Evolutionary conservation across 2,329 filamentous ascomycete species (phyloP).

Genomic region (Penicillium frequentans): DNA sequence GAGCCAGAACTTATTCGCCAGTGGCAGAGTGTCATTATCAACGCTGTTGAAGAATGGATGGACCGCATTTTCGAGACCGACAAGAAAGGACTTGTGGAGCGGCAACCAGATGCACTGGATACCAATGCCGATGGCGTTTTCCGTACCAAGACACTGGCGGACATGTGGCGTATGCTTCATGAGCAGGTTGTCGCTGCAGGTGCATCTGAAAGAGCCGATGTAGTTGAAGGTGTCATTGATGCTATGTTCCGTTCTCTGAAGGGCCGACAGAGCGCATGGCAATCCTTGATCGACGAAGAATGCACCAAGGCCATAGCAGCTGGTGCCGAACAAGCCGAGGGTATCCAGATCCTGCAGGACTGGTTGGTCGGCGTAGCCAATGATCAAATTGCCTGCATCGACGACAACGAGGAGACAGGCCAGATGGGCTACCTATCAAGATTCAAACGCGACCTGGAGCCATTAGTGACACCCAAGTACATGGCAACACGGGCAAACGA

Average conservation of each 20-base stretch:
- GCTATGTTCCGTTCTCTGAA: conserved; percentile 91
- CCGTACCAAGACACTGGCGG: conserved; percentile 85
- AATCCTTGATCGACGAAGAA: conserved; percentile 85
- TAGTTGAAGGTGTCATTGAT: conserved; percentile 92
- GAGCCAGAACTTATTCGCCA: conserved; percentile 88
- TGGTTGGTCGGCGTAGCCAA: conserved; percentile 97
- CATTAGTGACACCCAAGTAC: conserved; percentile 77
- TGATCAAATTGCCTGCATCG: conserved; percentile 97
- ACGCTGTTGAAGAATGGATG: conserved; percentile 96
- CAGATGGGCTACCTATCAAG: conserved; percentile 79
- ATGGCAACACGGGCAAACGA: conserved; percentile 67
- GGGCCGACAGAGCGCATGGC: conserved; percentile 79
- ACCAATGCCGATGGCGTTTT: conserved; percentile 87
- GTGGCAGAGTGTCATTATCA: conserved; percentile 93
- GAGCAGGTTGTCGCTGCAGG: conserved; percentile 87
- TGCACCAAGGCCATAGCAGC: conserved; percentile 67
- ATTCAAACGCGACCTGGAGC: conserved; percentile 80
- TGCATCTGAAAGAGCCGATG: conserved; percentile 81
- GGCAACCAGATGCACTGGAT: conserved; percentile 78
- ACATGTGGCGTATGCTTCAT: conserved; percentile 96
- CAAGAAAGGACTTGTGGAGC: conserved; percentile 74
- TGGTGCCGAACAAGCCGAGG: conserved; percentile 56
- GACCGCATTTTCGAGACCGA: conserved; percentile 86
- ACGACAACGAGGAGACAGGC: conserved; percentile 76
- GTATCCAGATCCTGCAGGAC: conserved; percentile 73